phyloP scores from a whole-genome alignment of 176 grass and related monocot species.

The Metroxylon sagu region DNA sequence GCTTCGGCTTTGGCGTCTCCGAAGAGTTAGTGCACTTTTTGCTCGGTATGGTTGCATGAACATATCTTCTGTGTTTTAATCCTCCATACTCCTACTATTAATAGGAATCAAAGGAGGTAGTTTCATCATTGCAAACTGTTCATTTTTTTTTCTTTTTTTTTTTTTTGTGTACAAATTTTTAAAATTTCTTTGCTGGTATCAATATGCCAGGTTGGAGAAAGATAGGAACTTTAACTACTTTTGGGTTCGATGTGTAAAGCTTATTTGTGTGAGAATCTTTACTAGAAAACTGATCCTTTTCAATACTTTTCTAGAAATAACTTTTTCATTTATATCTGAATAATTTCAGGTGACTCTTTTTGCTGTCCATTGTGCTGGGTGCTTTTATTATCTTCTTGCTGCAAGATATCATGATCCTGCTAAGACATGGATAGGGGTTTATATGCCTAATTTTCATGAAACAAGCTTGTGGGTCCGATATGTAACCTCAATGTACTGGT shows the following conservation, averaged over 20 bases:
- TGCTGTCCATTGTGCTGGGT: slow-evolving; percentile 85
- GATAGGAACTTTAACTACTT: not conserved
- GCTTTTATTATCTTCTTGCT: slow-evolving; percentile 94
- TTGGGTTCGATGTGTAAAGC: not conserved
- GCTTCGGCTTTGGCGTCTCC: no score
- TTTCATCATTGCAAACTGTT: not conserved
- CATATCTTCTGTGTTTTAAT: no score
- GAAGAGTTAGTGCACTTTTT: no score
- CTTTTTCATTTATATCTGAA: not conserved
- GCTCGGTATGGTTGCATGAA: no score
- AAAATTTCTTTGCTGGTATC: not conserved
- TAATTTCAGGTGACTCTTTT: slow-evolving; percentile 82
- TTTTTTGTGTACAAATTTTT: not conserved
- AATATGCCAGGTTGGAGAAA: not conserved
- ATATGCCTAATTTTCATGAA: slow-evolving; percentile 72
- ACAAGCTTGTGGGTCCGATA: slow-evolving; percentile 60
- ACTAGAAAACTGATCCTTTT: not conserved
- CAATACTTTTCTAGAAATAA: no score
- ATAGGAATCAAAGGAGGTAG: no score
- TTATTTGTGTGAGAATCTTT: slow-evolving; percentile 50
- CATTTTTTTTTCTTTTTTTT: not conserved
- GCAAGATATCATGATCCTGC: slow-evolving; percentile 57
- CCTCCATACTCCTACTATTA: no score
- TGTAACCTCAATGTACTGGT: slow-evolving; percentile 93
- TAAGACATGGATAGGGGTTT: slow-evolving; percentile 73